Base-by-base conservation (phyloP, 1,139 yeast genomes). In the Diutina neorugosa region DNA sequence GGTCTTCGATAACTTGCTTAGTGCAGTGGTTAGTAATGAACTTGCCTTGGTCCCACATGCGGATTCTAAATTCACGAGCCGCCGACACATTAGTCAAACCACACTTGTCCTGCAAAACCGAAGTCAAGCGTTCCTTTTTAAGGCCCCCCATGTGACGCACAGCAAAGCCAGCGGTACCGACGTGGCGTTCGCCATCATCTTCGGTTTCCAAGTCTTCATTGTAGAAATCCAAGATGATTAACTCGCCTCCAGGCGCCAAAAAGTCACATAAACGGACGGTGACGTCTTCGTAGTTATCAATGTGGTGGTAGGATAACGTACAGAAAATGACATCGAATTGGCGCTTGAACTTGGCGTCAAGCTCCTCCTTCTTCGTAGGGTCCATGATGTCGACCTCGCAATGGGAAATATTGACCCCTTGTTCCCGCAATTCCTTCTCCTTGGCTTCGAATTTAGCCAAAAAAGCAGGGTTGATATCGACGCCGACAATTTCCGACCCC, bases 271-370 rank as follows among this genome's bases (percentile, higher is more conserved):
- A 60, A 54, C 66, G 67, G 54, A 60, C 58, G 25, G 74, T 68
- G 16, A 71, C 66, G 5, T 59, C 61, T 37, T 62, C 62, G 55
- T 69, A 65, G 54, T 68, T 63, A 18, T 67, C 64, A 19, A 74
- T 60, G 57, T 74, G 79, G 58, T 74, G 78, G 58, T 68, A 73
- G 0, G 76, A 62, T 25, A 72, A 58, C 1, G 77, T 69, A 55
- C 76, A 71, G 2, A 63, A 57, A 20, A 73, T 63, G 34, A 65
- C 60, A 58, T 74, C 78, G 56, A 69, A 69, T 9, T 61, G 43
- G 51, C 7, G 57, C 55, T 11, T 54, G 61, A 46, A 66, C 8
- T 49, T 51, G 16, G 59, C 52, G 27, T 58, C 61, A 2, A 53
- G 48, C 3, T 54, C 51, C 3, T 58, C 56, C 54, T 68, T 71